Evolutionary conservation across 306 rosid species (phyloP), one percentile per base, ranked within the genome.

Genomic region (Ormosia emarginata): DNA sequence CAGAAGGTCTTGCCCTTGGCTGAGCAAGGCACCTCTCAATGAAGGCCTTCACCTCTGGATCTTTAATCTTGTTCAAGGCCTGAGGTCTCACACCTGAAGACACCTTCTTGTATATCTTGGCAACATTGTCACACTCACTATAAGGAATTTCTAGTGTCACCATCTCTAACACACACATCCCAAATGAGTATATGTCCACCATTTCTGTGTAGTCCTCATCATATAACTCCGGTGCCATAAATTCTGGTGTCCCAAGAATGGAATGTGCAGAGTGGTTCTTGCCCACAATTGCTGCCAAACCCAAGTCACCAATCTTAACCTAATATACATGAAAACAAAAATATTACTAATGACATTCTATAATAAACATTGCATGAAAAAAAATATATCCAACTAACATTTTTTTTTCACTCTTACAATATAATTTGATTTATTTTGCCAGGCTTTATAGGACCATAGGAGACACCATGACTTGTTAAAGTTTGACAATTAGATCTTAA

Each of bases 241-340:
- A 95, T 67, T 95, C 98, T 0, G 98, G 98, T 2, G 98, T 95
- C 9, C 99, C 99, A 0, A 95, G 87, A 37, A 95, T 92, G 2
- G 97, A 88, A 86, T 95, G 99, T 4, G 99, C 97, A 30, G 82
- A 87, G 44, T 93, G 98, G 56, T 74, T 93, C 88, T 85, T 88
- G 57, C 95, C 97, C 68, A 95, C 97, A 46, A 87, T 88, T 34
- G 97, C 94, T 0, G 98, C 98, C 86, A 91, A 81, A 12, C 98
- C 99, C 90, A 95, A 87, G 84, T 95, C 99, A 29, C 99, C 99
- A 86, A 95, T 93, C 85, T 95, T 95, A 71, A 95, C 98, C 98
- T 95, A 75, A 8, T 33, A 29, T 6, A 29, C 64, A 67, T 66
- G 15, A 10, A 40, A 43, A 57, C 24, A 24, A 52, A 64, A 43